Conservation (phyloP, 1,284 basidiomycete genomes). For the Sanghuangporus baumii region DNA sequence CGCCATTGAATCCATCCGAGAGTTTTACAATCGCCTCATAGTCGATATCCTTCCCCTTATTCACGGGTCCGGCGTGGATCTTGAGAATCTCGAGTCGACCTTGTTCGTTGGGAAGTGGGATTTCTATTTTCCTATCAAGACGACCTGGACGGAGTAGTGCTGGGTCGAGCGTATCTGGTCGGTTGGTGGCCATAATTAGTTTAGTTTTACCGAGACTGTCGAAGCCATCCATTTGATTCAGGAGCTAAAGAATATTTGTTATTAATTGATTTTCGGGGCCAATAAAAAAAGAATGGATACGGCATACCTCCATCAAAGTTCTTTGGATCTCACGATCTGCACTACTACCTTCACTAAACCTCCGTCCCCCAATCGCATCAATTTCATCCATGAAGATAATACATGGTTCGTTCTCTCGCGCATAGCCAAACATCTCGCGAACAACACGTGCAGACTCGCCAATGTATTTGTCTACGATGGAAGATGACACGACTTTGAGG, state of each 20-base stretch:
- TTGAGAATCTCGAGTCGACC: constrained; percentile 94
- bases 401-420: constrained; percentile 95
- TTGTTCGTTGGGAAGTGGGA: constrained; percentile 97
- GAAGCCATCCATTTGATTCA: constrained; percentile 99
- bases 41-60: constrained; percentile 93
- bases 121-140: constrained; percentile 97
- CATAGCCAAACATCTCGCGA: constrained; percentile 98
- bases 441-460: constrained; percentile 95
- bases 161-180: constrained; percentile 96
- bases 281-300: background rate
- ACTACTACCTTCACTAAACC: constrained; percentile 97
- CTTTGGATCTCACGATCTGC: constrained; percentile 99
- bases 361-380: constrained; percentile 91
- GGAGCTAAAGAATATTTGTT: constrained; percentile 49
- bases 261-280: background rate
- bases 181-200: constrained; percentile 98
- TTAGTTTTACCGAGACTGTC: constrained; percentile 95
- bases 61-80: constrained; percentile 93
- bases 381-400: constrained; percentile 99
- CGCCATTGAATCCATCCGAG: constrained; percentile 91
- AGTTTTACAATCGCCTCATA: constrained; percentile 98
- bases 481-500: constrained; percentile 98
- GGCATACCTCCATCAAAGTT: constrained; percentile 90
- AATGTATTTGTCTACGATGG: constrained; percentile 99
- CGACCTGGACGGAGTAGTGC: constrained; percentile 95